Conservation (phyloP, 164 flowering plant genomes). For the Dillenia turbinata region DNA sequence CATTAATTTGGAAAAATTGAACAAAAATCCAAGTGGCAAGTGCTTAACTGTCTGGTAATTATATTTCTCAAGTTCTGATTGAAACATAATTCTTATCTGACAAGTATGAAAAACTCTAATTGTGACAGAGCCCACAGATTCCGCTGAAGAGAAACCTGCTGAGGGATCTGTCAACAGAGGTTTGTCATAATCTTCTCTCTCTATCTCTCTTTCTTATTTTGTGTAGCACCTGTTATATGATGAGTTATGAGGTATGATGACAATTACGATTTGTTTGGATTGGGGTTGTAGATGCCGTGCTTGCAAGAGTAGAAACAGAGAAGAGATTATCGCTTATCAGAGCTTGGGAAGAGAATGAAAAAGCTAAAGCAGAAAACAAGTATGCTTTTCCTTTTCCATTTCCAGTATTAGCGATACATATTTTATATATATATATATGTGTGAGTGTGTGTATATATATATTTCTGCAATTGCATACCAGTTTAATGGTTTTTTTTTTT, state of each 20-base stretch:
- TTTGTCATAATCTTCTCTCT: background rate
- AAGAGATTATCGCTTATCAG: slow-evolving; percentile 39
- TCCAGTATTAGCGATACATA: background rate
- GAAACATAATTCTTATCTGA: background rate
- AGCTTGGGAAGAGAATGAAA: slow-evolving; percentile 69
- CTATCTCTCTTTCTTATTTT: background rate
- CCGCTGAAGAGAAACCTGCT: slow-evolving; percentile 16
- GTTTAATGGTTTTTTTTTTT: too few relatives aligned
- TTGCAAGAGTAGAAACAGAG: slow-evolving; percentile 38
- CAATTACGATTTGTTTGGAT: background rate
- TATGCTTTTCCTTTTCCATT: slow-evolving; percentile 10
- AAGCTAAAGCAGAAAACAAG: slow-evolving; percentile 51
- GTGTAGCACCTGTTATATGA: background rate
- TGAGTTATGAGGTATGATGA: background rate
- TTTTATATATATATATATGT: background rate
- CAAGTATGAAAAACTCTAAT: background rate
- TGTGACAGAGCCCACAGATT: slow-evolving; percentile 13
- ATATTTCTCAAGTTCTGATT: background rate
- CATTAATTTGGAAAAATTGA: background rate
- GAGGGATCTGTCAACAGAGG: slow-evolving; percentile 29
- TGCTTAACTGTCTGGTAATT: too few relatives aligned
- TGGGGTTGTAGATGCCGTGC: slow-evolving; percentile 30
- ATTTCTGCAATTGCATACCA: too few relatives aligned
- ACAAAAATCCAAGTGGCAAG: too few relatives aligned
- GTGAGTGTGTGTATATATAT: background rate